A percentile compares a stretch with the other conserved stretches of the same genome.
These are phyloP conservation scores for Colletotrichum tamarilloi DNA, from an alignment of 2,329 filamentous ascomycete genomes.

Conservation along the genomic window DNA sequence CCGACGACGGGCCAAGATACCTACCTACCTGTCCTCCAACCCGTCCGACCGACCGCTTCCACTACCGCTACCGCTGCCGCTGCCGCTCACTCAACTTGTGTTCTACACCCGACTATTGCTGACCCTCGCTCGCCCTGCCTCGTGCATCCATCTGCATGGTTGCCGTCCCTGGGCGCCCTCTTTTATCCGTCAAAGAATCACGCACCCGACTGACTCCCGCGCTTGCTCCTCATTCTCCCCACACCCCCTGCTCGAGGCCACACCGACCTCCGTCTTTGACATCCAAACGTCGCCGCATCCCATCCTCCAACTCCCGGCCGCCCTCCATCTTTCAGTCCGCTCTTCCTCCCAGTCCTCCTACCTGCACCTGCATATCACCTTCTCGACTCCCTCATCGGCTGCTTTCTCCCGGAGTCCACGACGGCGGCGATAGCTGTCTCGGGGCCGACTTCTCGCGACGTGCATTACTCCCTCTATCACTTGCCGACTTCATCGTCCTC, in stretches of 20 bases:
- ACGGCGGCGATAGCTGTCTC: constrained; percentile 34
- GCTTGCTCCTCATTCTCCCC: constrained; percentile 22
- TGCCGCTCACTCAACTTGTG: neutral
- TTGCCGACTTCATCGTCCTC: neutral
- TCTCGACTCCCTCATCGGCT: constrained; percentile 12
- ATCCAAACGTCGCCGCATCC: constrained; percentile 27
- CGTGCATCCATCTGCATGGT: constrained; percentile 22
- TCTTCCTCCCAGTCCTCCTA: neutral
- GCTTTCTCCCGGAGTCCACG: constrained; percentile 16
- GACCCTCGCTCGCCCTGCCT: constrained; percentile 14
- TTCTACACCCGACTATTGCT: neutral
- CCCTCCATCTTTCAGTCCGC: constrained; percentile 14
- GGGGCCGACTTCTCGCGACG: constrained; percentile 32
- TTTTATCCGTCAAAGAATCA: constrained; percentile 25
- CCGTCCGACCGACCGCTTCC: constrained; percentile 5
- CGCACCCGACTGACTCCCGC: constrained; percentile 13
- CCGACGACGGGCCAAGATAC: neutral
- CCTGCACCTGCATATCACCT: neutral
- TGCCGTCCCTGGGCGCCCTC: constrained; percentile 18
- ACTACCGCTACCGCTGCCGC: constrained; percentile 1
- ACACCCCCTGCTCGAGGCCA: constrained; percentile 23
- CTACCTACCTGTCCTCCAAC: neutral
- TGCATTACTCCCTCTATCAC: neutral
- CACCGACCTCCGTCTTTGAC: constrained; percentile 33
- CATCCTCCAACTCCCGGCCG: constrained; percentile 23